These are phyloP conservation scores for Ascoidea rubescens DNA, from an alignment of 805 yeast species.

Conservation along the genomic window DNA sequence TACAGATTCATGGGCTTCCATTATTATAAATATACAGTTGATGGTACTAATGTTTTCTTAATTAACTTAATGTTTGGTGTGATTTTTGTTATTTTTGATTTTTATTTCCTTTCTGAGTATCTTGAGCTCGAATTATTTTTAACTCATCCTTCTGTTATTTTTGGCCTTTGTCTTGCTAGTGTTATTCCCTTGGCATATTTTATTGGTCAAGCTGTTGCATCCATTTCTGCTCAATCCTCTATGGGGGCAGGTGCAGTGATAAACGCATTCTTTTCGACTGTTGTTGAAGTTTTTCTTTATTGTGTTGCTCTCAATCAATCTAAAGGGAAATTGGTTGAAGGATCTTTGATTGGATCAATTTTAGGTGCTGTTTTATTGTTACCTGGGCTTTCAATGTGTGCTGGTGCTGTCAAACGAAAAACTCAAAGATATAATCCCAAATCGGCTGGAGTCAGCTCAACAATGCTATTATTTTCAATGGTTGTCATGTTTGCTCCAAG, in stretches of 20 bases:
- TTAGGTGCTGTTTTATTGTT: constrained; percentile 81
- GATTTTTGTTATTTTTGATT: constrained; percentile 70
- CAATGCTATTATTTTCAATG: constrained; percentile 85
- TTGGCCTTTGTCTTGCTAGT: constrained; percentile 64
- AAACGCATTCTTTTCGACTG: constrained; percentile 92
- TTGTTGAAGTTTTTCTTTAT: constrained; percentile 85
- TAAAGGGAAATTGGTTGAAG: constrained; percentile 86
- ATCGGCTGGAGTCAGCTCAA: constrained; percentile 93
- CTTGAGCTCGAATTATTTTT: constrained; percentile 26
- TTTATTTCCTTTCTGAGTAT: constrained; percentile 41
- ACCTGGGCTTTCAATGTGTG: constrained; percentile 96
- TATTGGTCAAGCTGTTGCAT: constrained; percentile 98
- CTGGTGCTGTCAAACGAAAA: constrained; percentile 85
- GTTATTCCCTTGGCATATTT: constrained; percentile 91
- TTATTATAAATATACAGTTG: constrained; percentile 91
- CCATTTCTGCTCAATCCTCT: constrained; percentile 94
- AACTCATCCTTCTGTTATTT: constrained; percentile 53
- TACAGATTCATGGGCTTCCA: constrained; percentile 86
- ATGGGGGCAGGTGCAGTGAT: constrained; percentile 99
- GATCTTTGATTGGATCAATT: constrained; percentile 88
- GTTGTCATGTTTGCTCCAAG: constrained; percentile 91
- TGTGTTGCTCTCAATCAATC: constrained; percentile 80
- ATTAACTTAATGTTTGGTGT: constrained; percentile 75
- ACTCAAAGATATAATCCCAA: constrained; percentile 94
- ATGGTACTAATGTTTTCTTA: constrained; percentile 88